phyloP scores from a whole-genome alignment of 2,329 filamentous ascomycete genomes.

The Penicillium digitatum region DNA sequence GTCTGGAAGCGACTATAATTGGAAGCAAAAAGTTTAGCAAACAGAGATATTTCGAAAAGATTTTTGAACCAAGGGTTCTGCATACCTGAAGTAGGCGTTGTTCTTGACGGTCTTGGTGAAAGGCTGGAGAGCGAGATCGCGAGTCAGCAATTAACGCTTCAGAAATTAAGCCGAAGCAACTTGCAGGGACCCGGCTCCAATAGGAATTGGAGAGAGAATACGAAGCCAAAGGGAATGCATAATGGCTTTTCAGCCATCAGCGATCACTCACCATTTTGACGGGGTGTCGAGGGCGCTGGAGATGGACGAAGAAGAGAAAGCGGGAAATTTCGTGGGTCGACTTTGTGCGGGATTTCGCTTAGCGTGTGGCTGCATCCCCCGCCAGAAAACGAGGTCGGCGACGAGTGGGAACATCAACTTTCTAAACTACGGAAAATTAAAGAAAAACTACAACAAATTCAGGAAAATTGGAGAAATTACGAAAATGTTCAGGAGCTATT shows the following conservation, averaged over 20 bases:
- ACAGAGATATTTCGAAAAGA: neutral
- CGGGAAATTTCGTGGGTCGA: constrained; percentile 32
- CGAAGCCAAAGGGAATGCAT: constrained; percentile 15
- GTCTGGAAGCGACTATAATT: constrained; percentile 89
- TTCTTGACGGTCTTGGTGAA: constrained; percentile 97
- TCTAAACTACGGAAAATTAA: neutral
- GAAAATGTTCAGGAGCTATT: constrained; percentile 1
- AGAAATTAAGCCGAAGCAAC: constrained; percentile 91
- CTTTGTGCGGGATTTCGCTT: constrained; percentile 46
- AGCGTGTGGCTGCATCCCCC: constrained; percentile 38
- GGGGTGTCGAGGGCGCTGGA: constrained; percentile 35
- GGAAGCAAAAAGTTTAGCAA: constrained; percentile 17
- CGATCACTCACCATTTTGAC: constrained; percentile 46
- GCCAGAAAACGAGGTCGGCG: constrained; percentile 37
- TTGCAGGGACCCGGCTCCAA: constrained; percentile 73
- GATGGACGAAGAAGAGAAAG: constrained; percentile 32
- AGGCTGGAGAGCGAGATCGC: constrained; percentile 61
- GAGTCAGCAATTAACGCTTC: constrained; percentile 99
- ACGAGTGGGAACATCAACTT: constrained; percentile 29
- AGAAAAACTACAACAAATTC: neutral
- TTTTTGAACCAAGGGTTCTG: constrained; percentile 18
- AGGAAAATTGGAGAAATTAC: neutral
- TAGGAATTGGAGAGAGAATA: constrained; percentile 16
- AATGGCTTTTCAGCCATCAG: constrained; percentile 24
- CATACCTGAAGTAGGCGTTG: constrained; percentile 97